These are phyloP conservation scores for Metschnikowia matae DNA, from an alignment of 805 yeast genomes.

Conservation along the genomic window DNA sequence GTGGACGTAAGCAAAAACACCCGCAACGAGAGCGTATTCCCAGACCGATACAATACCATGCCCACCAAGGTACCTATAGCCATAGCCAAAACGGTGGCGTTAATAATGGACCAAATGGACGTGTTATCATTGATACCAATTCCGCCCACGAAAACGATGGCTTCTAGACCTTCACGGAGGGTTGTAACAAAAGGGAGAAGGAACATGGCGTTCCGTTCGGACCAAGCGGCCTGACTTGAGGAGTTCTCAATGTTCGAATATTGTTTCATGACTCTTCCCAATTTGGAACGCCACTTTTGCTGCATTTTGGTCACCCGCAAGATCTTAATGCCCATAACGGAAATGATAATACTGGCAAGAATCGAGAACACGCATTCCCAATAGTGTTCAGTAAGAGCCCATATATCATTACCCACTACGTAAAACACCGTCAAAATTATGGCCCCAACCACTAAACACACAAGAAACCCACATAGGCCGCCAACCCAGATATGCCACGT, in stretches of 20 bases:
- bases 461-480: slow-evolving; percentile 36
- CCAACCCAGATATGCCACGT: slow-evolving; percentile 43
- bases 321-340: slow-evolving; percentile 44
- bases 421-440: slow-evolving; percentile 38
- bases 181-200: slow-evolving; percentile 82
- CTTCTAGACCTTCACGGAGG: slow-evolving; percentile 85
- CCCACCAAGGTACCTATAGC: slow-evolving; percentile 63
- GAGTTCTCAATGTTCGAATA: slow-evolving; percentile 22
- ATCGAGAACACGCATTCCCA: slow-evolving; percentile 47
- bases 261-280: slow-evolving; percentile 25
- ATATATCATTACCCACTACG: slow-evolving; percentile 39
- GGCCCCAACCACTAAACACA: slow-evolving; percentile 39
- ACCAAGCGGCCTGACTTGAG: slow-evolving; percentile 14
- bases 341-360: slow-evolving; percentile 41
- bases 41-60: slow-evolving; percentile 64
- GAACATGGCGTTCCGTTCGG: slow-evolving; percentile 65
- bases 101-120: slow-evolving; percentile 48
- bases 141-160: slow-evolving; percentile 89
- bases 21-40: slow-evolving; percentile 71
- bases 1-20: slow-evolving; percentile 71
- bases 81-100: slow-evolving; percentile 59
- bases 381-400: slow-evolving; percentile 45
- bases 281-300: slow-evolving; percentile 41
- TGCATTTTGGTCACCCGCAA: slow-evolving; percentile 43
- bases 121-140: slow-evolving; percentile 75